Evolutionary conservation across 2,329 filamentous ascomycete species (phyloP), one percentile per base, ranked within the genome.

Genomic region (Cercospora sp.): DNA sequence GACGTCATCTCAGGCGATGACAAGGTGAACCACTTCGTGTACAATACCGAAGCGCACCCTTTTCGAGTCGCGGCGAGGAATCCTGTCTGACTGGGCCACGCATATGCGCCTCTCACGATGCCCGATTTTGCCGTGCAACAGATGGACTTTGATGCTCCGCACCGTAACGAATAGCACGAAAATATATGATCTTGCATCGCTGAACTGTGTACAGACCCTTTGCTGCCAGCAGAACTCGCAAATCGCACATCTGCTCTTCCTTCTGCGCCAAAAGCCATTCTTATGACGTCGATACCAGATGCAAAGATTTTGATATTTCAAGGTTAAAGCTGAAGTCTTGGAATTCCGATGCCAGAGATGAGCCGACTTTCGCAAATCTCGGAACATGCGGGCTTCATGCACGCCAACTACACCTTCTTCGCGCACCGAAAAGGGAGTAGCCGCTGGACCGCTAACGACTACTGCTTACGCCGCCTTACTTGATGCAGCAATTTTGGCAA

Each of bases 1-100:
- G 87, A 89, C 74, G 82, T 88, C 12, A 79, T 83, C 26, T 77
- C 78, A 59, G 81, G 82, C n/a, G 80, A 81, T 6, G 75, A 72
- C 8, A 69, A 70, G 57, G 60, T 66, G 34, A 88, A 90, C 70
- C 74, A 80, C 32, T 90, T 83, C 75, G 88, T 90, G 9, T 89
- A 85, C 73, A 90, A 89, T 74, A 90, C 88, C 0, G 88, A 90
- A 77, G 88, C 87, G 30, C 88, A 90, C 80, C 88, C 88, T 3
- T 78, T 88, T 21, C 84, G 79, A 75, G 82, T 86, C 9, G 43
- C 45, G 55, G 30, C 55, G 55, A 59, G 10, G n/a, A 18, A 1
- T 37, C 55, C 55, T 37, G 32, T 37, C 55, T 59, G 16, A 28
- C 5, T 37, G 55, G 55, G 3, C 1, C 16, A 21, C 7, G 16